Evolutionary conservation across 306 rosid genomes (phyloP).

Genomic region (Dryas octopetala): DNA sequence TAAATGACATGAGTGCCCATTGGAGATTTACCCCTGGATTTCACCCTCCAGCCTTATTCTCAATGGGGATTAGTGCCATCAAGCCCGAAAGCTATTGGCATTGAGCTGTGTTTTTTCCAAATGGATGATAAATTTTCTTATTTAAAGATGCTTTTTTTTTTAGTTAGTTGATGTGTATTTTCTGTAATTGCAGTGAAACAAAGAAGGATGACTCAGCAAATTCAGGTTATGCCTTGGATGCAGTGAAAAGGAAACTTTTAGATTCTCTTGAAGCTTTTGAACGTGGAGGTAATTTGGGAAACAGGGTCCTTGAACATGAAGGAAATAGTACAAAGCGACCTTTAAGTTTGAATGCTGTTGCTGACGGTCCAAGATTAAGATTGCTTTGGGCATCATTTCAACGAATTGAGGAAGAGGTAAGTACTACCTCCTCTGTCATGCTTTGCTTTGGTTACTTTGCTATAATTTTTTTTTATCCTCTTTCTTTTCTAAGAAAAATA

Average conservation of each 20-base stretch:
- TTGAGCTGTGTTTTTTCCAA: not conserved
- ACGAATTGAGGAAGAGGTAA: constrained; percentile 82
- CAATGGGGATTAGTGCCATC: not conserved
- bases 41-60: not conserved
- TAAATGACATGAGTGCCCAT: not conserved
- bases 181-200: constrained; percentile 49
- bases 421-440: constrained; percentile 38
- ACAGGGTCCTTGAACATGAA: constrained; percentile 39
- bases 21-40: not conserved
- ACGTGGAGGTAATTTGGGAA: constrained; percentile 47
- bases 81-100: not conserved
- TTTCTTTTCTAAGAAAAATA: constrained; percentile 9
- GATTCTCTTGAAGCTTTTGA: constrained; percentile 68
- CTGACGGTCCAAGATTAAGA: constrained; percentile 80
- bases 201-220: constrained; percentile 40
- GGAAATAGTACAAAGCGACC: constrained; percentile 44
- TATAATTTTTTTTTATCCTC: not conserved
- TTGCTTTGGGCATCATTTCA: constrained; percentile 82
- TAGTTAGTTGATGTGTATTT: constrained; percentile 29
- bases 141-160: constrained; percentile 14
- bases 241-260: constrained; percentile 70
- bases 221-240: constrained; percentile 54
- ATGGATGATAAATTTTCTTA: constrained; percentile 20
- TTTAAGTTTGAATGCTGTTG: constrained; percentile 78
- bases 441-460: constrained; percentile 20